phyloP scores from a whole-genome alignment of 345 rosid genomes.

The Theobroma cacao region DNA sequence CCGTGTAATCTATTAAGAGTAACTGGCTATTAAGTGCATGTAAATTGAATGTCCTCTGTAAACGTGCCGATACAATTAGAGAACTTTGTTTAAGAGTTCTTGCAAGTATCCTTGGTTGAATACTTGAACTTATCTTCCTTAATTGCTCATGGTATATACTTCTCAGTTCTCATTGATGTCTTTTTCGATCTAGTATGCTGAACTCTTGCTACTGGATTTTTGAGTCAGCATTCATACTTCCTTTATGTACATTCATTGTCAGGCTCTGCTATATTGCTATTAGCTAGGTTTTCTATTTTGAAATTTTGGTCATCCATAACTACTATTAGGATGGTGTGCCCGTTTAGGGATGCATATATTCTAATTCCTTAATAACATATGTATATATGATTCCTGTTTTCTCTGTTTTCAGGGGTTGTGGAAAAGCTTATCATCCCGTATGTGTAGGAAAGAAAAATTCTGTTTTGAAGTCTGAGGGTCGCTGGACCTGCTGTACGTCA shows the following conservation, averaged over 20 bases:
- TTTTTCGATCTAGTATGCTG: background rate
- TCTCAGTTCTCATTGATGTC: background rate
- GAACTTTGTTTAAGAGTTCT: background rate
- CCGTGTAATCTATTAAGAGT: background rate
- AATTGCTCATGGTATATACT: background rate
- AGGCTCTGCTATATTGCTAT: background rate
- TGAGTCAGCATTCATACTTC: background rate
- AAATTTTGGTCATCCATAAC: background rate
- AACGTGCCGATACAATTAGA: background rate
- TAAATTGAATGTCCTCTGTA: background rate
- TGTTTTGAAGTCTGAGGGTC: constrained; percentile 3
- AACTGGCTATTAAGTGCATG: background rate
- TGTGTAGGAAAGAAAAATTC: background rate
- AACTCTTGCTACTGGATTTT: background rate
- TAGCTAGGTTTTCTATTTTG: background rate
- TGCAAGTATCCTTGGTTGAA: background rate
- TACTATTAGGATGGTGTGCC: too few relatives aligned
- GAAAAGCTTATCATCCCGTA: background rate
- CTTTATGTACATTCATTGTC: background rate
- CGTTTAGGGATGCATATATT: background rate
- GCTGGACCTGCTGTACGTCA: constrained; percentile 6
- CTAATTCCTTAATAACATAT: background rate
- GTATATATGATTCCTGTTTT: background rate
- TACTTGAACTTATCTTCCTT: background rate
- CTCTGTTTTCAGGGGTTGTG: constrained; percentile 11